These are phyloP conservation scores for Ogataea nakhonphanomensis DNA, from an alignment of 805 yeast species.

Conservation along the genomic window DNA sequence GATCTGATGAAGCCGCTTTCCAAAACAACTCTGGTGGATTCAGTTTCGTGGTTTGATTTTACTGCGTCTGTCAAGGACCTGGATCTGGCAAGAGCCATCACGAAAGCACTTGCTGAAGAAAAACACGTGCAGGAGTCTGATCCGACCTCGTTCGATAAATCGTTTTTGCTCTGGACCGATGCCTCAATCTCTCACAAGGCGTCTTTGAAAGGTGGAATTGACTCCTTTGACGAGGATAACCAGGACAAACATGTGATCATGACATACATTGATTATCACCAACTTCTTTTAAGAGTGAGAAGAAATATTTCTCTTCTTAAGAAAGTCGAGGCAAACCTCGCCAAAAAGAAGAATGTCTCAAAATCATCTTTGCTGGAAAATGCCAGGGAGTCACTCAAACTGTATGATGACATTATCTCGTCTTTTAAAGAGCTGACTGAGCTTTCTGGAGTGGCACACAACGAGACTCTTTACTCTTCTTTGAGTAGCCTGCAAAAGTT, in stretches of 20 bases:
- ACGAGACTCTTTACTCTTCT: slow-evolving; percentile 59
- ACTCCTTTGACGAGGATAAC: slow-evolving; percentile 50
- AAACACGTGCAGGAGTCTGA: slow-evolving; percentile 33
- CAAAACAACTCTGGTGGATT: slow-evolving; percentile 24
- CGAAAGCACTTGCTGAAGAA: slow-evolving; percentile 36
- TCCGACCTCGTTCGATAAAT: slow-evolving; percentile 50
- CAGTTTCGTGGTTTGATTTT: slow-evolving; percentile 49
- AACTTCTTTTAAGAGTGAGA: slow-evolving; percentile 60
- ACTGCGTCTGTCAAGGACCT: slow-evolving; percentile 65
- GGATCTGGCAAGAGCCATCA: slow-evolving; percentile 61
- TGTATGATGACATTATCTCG: slow-evolving; percentile 48
- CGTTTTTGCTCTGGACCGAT: slow-evolving; percentile 66
- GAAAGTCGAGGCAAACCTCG: slow-evolving; percentile 32
- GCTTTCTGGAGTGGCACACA: slow-evolving; percentile 89
- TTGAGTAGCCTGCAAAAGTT: slow-evolving; percentile 48
- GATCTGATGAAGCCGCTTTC: slow-evolving; percentile 34
- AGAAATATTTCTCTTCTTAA: slow-evolving; percentile 56
- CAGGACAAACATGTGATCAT: slow-evolving; percentile 72
- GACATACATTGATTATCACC: slow-evolving; percentile 71
- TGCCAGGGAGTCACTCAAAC: slow-evolving; percentile 43
- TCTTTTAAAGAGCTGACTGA: slow-evolving; percentile 63
- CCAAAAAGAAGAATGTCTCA: slow-evolving; percentile 20
- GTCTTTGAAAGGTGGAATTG: slow-evolving; percentile 42
- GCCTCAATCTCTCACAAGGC: slow-evolving; percentile 55
- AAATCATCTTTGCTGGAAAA: slow-evolving; percentile 27